Conservation (phyloP, 2,329 filamentous ascomycete genomes). For the Trichoderma pleuroti region DNA sequence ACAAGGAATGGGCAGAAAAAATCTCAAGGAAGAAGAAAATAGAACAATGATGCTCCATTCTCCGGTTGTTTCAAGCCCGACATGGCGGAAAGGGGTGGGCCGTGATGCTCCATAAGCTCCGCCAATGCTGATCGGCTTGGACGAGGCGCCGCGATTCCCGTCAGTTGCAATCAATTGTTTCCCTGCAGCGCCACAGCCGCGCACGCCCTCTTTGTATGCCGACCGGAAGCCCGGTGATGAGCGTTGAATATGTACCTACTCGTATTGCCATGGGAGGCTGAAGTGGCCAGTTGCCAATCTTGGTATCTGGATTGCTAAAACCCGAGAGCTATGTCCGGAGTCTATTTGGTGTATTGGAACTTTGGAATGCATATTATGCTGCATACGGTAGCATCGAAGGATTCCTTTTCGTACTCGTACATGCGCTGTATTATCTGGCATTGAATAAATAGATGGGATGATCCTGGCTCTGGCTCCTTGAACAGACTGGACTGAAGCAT, state of each 20-base stretch:
- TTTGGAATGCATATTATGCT: neutral
- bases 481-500: neutral
- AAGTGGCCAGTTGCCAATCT: neutral
- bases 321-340: neutral
- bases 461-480: neutral
- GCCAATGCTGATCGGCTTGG: neutral
- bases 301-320: neutral
- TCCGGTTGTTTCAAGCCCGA: neutral
- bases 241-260: neutral
- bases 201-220: neutral
- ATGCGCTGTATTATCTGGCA: neutral
- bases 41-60: neutral
- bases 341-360: neutral
- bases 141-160: neutral
- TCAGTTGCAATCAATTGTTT: neutral
- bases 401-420: neutral
- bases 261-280: neutral
- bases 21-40: neutral
- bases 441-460: neutral
- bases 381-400: neutral
- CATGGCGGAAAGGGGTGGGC: constrained; percentile 1
- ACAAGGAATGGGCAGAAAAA: neutral
- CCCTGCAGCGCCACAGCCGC: neutral
- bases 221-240: constrained; percentile 6
- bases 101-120: constrained; percentile 7